phyloP scores from a whole-genome alignment of 345 rosid species.

The Citrus trifoliata region DNA sequence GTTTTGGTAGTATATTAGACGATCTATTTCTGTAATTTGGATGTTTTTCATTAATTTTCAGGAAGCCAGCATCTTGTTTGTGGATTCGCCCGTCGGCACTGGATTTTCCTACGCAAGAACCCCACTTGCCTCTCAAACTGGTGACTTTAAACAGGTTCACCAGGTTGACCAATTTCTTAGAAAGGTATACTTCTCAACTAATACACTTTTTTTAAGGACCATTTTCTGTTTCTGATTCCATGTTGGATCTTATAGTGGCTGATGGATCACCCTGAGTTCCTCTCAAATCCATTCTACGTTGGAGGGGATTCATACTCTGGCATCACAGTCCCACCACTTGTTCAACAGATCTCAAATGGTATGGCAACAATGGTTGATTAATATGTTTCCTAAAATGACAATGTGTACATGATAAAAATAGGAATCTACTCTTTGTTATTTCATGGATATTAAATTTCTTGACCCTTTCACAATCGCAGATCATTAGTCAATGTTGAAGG shows the following conservation, averaged over 20 bases:
- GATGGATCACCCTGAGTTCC: conserved; percentile 46
- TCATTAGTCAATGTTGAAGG: no score
- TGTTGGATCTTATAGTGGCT: conserved; percentile 49
- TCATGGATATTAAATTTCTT: no score
- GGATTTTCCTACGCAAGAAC: conserved; percentile 68
- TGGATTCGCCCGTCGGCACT: conserved; percentile 75
- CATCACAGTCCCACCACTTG: conserved; percentile 45
- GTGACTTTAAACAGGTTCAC: conserved; percentile 49
- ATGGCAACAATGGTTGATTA: neutral
- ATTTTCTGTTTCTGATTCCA: neutral
- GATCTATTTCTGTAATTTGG: neutral
- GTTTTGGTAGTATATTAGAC: neutral
- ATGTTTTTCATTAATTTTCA: conserved; percentile 11
- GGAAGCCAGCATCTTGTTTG: conserved; percentile 64
- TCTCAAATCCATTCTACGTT: conserved; percentile 46
- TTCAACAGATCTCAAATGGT: conserved; percentile 52
- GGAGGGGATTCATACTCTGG: conserved; percentile 82
- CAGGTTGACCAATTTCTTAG: conserved; percentile 49
- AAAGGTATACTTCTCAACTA: conserved; percentile 34
- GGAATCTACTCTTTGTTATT: neutral
- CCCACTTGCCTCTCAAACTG: conserved; percentile 25
- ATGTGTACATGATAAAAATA: neutral
- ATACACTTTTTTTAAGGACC: neutral
- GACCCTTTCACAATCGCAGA: no score
- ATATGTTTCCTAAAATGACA: neutral